These are phyloP conservation scores for Phytophthora capsici DNA, from an alignment of 352 stramenopile species.

Conservation along the genomic window DNA sequence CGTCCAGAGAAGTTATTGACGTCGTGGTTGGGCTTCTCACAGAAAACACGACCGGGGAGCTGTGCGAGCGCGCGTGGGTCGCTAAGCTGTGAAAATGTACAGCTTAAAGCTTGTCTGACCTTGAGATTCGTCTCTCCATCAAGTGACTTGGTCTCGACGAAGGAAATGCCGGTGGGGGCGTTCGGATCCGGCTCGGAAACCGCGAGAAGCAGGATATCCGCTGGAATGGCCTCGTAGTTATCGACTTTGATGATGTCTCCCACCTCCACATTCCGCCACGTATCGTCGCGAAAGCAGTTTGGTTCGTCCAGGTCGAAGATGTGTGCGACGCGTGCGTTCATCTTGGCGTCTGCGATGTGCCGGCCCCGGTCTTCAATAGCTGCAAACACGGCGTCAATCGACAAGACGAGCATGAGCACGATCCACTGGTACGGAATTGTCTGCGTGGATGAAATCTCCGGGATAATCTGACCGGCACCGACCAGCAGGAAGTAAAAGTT, in stretches of 20 bases:
- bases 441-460: slow-evolving; percentile 85
- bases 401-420: slow-evolving; percentile 83
- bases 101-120: slow-evolving; percentile 80
- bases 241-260: slow-evolving; percentile 87
- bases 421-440: slow-evolving; percentile 90
- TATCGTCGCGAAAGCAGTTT: slow-evolving; percentile 55
- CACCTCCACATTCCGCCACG: slow-evolving; percentile 73
- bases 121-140: slow-evolving; percentile 91
- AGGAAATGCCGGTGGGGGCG: slow-evolving; percentile 78
- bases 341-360: slow-evolving; percentile 80
- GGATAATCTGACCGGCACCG: slow-evolving; percentile 85
- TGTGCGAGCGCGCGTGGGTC: slow-evolving; percentile 72
- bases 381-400: slow-evolving; percentile 84
- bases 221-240: slow-evolving; percentile 88
- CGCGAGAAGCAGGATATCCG: slow-evolving; percentile 80
- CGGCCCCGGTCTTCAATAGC: slow-evolving; percentile 86
- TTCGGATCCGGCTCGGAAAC: slow-evolving; percentile 71
- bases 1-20: slow-evolving; percentile 87
- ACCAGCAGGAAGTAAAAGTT: slow-evolving; percentile 93
- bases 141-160: slow-evolving; percentile 89
- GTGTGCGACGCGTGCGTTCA: slow-evolving; percentile 73
- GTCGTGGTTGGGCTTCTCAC: slow-evolving; percentile 86
- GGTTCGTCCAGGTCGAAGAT: slow-evolving; percentile 64
- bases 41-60: slow-evolving; percentile 72
- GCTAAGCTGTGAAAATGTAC: slow-evolving; percentile 83